Evolutionary conservation across 2,329 filamentous ascomycete genomes (phyloP).

Genomic region (Verticillium zaregamsianum): DNA sequence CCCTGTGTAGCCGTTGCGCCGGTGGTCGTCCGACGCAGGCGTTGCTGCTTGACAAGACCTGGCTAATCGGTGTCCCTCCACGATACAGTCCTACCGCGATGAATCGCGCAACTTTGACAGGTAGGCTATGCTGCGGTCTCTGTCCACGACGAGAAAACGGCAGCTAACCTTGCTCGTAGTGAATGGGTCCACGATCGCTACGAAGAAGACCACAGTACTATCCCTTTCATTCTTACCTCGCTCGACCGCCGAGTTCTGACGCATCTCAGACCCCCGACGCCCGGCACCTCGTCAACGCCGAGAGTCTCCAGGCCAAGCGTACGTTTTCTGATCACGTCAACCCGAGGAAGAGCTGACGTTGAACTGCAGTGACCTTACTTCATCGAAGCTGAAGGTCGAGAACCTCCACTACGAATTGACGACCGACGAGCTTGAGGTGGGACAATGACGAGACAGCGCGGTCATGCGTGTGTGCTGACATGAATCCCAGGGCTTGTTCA

Average conservation of each 20-base stretch:
- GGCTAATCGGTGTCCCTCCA: constrained; percentile 31
- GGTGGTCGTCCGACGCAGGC: constrained; percentile 1
- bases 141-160: background rate
- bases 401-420: constrained; percentile 92
- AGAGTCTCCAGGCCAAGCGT: constrained; percentile 36
- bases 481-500: constrained; percentile 66
- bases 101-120: constrained; percentile 66
- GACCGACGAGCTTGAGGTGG: constrained; percentile 75
- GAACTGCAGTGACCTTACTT: constrained; percentile 42
- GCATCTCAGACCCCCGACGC: constrained; percentile 31
- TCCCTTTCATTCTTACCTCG: background rate
- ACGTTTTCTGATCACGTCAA: constrained; percentile 11
- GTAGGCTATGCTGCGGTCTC: constrained; percentile 40
- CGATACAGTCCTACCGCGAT: constrained; percentile 57
- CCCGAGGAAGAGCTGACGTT: constrained; percentile 4
- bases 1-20: background rate
- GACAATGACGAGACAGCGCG: constrained; percentile 6
- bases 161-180: constrained; percentile 34
- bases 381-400: constrained; percentile 75
- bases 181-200: constrained; percentile 95
- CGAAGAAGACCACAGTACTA: constrained; percentile 62
- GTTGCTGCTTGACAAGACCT: constrained; percentile 8
- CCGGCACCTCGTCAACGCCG: constrained; percentile 38
- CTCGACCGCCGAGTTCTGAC: constrained; percentile 4
- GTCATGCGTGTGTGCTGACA: constrained; percentile 18